Percentiles rank a stretch among this genome's conserved stretches.
These are phyloP conservation scores for Oxytropis ochrocephala DNA, from an alignment of 306 rosid genomes.

Conservation along the genomic window DNA sequence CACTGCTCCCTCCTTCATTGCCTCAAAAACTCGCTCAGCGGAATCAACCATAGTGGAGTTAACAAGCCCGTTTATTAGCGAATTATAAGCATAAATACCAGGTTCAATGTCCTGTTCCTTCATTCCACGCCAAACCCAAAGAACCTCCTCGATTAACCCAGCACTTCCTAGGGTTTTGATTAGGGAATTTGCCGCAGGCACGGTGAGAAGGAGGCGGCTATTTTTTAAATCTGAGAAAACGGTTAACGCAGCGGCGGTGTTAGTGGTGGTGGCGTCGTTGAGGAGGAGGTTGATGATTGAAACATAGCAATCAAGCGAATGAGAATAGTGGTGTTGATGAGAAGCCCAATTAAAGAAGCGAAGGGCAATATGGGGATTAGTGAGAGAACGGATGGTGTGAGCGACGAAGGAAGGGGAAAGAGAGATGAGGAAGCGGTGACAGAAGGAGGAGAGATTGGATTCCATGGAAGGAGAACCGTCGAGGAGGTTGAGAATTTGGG, in stretches of 20 bases:
- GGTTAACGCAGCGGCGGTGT: neutral
- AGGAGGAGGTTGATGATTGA: slow-evolving; percentile 35
- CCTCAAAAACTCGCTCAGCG: slow-evolving; percentile 61
- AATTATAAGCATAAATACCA: slow-evolving; percentile 45
- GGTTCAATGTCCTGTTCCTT: slow-evolving; percentile 60
- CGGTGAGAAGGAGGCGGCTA: slow-evolving; percentile 38
- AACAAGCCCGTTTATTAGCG: slow-evolving; percentile 68
- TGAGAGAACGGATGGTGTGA: slow-evolving; percentile 36
- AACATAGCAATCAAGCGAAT: slow-evolving; percentile 61
- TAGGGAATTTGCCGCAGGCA: slow-evolving; percentile 48
- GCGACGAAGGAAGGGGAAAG: slow-evolving; percentile 72
- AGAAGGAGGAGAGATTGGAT: slow-evolving; percentile 50
- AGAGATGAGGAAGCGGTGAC: slow-evolving; percentile 46
- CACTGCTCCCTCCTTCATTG: slow-evolving; percentile 47
- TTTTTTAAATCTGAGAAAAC: slow-evolving; percentile 33
- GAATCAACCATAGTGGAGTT: slow-evolving; percentile 54
- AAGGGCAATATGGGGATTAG: slow-evolving; percentile 31
- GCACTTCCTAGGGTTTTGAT: slow-evolving; percentile 50
- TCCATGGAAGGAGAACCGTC: slow-evolving; percentile 65
- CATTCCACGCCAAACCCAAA: slow-evolving; percentile 83
- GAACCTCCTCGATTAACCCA: slow-evolving; percentile 67
- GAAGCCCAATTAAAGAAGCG: slow-evolving; percentile 76
- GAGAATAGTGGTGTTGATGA: slow-evolving; percentile 42
- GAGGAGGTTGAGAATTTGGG: slow-evolving; percentile 51
- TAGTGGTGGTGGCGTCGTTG: neutral